phyloP scores from a whole-genome alignment of 1,284 basidiomycete genomes.

The Limonomyces culmigenus region DNA sequence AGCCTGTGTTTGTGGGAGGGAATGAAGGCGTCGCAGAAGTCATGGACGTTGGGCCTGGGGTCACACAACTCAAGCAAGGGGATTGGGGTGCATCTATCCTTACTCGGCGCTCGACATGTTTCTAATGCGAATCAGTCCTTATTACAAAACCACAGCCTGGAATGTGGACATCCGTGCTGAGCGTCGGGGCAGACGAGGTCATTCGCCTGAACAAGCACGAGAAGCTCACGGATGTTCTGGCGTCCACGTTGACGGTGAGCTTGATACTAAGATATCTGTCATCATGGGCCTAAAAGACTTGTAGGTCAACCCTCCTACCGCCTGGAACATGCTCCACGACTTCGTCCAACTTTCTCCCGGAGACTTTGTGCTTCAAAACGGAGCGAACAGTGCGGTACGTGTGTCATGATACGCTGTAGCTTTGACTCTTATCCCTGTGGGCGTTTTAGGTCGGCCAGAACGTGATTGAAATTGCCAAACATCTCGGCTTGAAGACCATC shows the following conservation, averaged over 20 bases:
- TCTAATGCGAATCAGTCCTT: conserved; percentile 26
- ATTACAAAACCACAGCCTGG: conserved; percentile 53
- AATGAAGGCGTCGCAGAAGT: conserved; percentile 71
- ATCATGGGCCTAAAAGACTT: neutral
- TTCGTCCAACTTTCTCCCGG: conserved; percentile 45
- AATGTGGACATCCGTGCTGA: conserved; percentile 58
- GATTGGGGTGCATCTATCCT: conserved; percentile 34
- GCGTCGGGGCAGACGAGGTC: conserved; percentile 38
- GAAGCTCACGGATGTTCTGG: conserved; percentile 39
- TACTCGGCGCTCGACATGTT: neutral
- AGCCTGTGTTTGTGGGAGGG: conserved; percentile 43
- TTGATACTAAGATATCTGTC: neutral
- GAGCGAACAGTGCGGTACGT: conserved; percentile 68
- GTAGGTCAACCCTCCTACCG: conserved; percentile 75
- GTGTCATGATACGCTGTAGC: neutral
- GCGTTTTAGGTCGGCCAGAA: conserved; percentile 49
- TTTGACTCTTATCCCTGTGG: conserved; percentile 4
- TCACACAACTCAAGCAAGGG: conserved; percentile 28
- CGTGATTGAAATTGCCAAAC: conserved; percentile 66
- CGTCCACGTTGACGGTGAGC: conserved; percentile 57
- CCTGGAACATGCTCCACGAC: conserved; percentile 63
- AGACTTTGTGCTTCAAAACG: conserved; percentile 73
- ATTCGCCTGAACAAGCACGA: conserved; percentile 34
- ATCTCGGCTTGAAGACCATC: conserved; percentile 49
- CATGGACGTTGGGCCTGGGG: conserved; percentile 35